phyloP scores from a whole-genome alignment of 2,329 filamentous ascomycete species.

The Calycina herbarum region DNA sequence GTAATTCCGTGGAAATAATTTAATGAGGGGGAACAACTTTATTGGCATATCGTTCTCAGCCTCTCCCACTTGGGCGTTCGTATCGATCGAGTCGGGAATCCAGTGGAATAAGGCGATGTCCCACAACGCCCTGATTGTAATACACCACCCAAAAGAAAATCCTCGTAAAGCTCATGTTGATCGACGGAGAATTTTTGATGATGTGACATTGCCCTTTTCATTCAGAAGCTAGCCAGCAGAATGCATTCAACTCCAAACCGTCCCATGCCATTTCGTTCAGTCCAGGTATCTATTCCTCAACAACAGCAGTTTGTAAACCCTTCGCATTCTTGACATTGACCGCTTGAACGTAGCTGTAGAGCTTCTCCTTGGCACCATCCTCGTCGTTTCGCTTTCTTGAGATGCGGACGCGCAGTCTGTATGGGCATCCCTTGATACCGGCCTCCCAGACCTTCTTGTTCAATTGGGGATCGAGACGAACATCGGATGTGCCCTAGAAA shows the following conservation, averaged over 20 bases:
- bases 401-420: conserved; percentile 96
- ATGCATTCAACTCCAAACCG: conserved; percentile 36
- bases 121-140: neutral
- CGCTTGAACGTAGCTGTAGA: conserved; percentile 19
- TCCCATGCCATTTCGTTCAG: conserved; percentile 30
- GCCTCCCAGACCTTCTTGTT: conserved; percentile 99
- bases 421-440: conserved; percentile 98
- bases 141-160: neutral
- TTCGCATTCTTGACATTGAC: conserved; percentile 56
- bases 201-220: conserved; percentile 34
- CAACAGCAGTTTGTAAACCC: conserved; percentile 90
- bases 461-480: conserved; percentile 96
- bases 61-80: conserved; percentile 1
- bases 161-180: neutral
- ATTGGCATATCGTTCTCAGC: neutral
- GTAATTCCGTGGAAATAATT: neutral
- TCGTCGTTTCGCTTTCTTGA: conserved; percentile 99
- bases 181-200: neutral
- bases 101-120: neutral
- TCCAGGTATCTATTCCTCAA: conserved; percentile 61
- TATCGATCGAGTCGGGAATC: neutral
- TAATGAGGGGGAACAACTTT: neutral
- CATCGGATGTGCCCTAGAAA: conserved; percentile 85
- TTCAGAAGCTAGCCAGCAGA: conserved; percentile 37
- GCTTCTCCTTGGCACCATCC: conserved; percentile 87